Evolutionary conservation across 257 asterid genomes (phyloP), one percentile per base, ranked within the genome.

Genomic region (Apocynum venetum): DNA sequence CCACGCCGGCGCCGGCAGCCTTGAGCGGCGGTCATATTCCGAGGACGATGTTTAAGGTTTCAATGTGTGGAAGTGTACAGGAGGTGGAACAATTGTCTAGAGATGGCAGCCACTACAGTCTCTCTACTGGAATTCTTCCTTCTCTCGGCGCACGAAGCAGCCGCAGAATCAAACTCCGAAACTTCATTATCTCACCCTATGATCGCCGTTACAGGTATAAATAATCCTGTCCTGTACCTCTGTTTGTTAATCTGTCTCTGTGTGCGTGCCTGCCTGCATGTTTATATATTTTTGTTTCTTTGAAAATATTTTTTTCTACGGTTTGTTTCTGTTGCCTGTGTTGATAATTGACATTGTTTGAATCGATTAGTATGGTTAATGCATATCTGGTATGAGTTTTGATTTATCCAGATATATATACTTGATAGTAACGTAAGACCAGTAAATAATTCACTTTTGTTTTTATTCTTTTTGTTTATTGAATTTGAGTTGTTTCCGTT

Each of bases 131-230:
- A 36, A 80, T 88, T 78, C 84, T 88, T 74, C 92, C 92, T 64
- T 87, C 92, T 25, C 90, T 88, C 43, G 92, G 92, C 36, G 89
- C 89, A 15, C 78, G 86, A 72, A 85, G 87, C 57, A 84, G 79
- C 83, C 87, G 89, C 7, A 75, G 89, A 73, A 75, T 85, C 48
- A 85, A 85, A 67, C 89, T 89, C 72, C 84, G 83, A 2, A 46
- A 75, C 41, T 85, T 73, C 79, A 82, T 74, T 17, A 4, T 87
- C 47, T 85, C 89, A 0, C 91, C 91, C 6, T 85, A 78, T 68
- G 85, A 89, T 82, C 89, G 72, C 73, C 89, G 84, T 35, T 89
- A 87, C 84, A 83, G 88, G 89, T 43, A 0, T 73, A 44, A 6
- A 25, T 47, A 1, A 3, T 14, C 20, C 10, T 59, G 35, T 40